Evolutionary conservation across 805 yeast species (phyloP).

Genomic region (Brettanomyces custersianus): DNA sequence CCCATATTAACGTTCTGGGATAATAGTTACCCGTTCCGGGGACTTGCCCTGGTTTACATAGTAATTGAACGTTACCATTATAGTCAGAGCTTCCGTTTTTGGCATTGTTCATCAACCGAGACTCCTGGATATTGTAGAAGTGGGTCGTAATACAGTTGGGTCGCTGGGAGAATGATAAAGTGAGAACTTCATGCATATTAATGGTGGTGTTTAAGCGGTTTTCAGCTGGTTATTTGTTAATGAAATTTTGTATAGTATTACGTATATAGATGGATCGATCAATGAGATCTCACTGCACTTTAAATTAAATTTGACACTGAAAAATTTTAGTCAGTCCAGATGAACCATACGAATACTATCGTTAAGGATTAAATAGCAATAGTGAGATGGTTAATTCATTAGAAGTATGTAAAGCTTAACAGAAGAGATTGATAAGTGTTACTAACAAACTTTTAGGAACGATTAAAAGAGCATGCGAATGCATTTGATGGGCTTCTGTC

Average conservation of each 20-base stretch:
- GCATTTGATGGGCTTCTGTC: slow-evolving; percentile 87
- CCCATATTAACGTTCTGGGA: slow-evolving; percentile 84
- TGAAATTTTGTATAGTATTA: too few relatives aligned
- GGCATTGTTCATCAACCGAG: slow-evolving; percentile 35
- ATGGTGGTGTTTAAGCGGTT: not conserved
- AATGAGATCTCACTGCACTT: too few relatives aligned
- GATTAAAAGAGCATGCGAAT: slow-evolving; percentile 66
- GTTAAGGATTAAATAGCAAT: too few relatives aligned
- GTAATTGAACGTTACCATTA: slow-evolving; percentile 4
- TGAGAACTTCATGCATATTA: slow-evolving; percentile 66
- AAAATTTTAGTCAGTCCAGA: too few relatives aligned
- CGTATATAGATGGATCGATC: too few relatives aligned
- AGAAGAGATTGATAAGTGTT: not conserved
- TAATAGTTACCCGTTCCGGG: slow-evolving; percentile 49
- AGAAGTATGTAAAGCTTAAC: slow-evolving; percentile 5
- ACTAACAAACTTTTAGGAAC: slow-evolving; percentile 36
- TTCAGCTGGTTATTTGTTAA: too few relatives aligned
- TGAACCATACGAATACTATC: too few relatives aligned
- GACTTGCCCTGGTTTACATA: slow-evolving; percentile 8
- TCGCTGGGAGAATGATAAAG: slow-evolving; percentile 59
- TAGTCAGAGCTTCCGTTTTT: not conserved
- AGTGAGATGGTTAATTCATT: slow-evolving; percentile 12
- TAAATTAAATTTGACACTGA: too few relatives aligned
- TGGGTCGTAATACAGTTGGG: slow-evolving; percentile 75
- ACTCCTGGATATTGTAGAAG: slow-evolving; percentile 73